These are phyloP conservation scores for Astragalus glycyphyllos DNA, from an alignment of 306 rosid genomes.

Conservation along the genomic window DNA sequence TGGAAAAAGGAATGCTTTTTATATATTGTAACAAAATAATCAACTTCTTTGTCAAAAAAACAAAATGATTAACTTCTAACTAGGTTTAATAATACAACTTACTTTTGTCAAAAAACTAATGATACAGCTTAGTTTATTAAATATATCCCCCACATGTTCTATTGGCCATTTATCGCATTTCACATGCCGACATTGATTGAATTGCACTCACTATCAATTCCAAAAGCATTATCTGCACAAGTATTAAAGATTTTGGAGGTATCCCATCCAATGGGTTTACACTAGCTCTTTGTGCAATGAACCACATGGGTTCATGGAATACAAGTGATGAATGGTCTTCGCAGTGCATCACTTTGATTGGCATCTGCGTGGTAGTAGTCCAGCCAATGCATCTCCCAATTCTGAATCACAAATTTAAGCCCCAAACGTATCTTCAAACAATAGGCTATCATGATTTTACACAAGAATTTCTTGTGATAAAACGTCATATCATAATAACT, in stretches of 20 bases:
- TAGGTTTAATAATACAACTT: neutral
- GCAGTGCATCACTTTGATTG: constrained; percentile 13
- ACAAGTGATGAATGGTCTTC: constrained; percentile 16
- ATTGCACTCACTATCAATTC: neutral
- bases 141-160: neutral
- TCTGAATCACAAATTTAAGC: constrained; percentile 31
- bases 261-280: constrained; percentile 11
- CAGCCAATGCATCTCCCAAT: constrained; percentile 43
- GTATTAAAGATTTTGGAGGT: constrained; percentile 12
- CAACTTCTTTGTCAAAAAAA: too few relatives aligned
- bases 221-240: neutral
- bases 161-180: neutral
- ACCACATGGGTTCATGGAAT: constrained; percentile 35
- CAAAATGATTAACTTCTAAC: too few relatives aligned
- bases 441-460: constrained; percentile 14
- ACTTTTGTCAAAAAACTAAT: too few relatives aligned
- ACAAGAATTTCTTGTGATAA: neutral
- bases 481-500: neutral
- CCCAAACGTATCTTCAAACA: constrained; percentile 42
- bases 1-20: too few relatives aligned
- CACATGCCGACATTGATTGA: neutral
- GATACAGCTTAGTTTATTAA: too few relatives aligned
- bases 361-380: neutral
- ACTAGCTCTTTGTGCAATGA: constrained; percentile 37
- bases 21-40: too few relatives aligned